phyloP scores from a whole-genome alignment of 2,329 filamentous ascomycete genomes.

The Apiospora hydei region DNA sequence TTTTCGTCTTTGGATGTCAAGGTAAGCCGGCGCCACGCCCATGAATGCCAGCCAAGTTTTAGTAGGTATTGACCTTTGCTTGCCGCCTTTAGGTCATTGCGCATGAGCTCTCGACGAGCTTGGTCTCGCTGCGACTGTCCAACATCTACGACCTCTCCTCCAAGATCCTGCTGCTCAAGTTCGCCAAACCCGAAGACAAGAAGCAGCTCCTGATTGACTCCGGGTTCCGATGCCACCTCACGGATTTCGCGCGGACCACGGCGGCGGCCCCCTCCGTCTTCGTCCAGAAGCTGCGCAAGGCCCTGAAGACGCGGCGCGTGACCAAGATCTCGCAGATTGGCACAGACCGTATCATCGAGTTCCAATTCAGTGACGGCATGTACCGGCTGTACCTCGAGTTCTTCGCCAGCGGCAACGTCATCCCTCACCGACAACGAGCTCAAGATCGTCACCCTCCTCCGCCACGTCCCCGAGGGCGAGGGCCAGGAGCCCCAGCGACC shows the following conservation, averaged over 20 bases:
- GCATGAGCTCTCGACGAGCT: constrained; percentile 82
- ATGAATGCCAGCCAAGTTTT: not conserved
- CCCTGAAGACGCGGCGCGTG: constrained; percentile 83
- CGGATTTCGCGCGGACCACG: constrained; percentile 86
- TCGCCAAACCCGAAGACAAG: constrained; percentile 87
- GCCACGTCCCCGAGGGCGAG: constrained; percentile 80
- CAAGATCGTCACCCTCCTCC: constrained; percentile 81
- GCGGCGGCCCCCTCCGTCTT: constrained; percentile 86
- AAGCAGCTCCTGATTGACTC: constrained; percentile 93
- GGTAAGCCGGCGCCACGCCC: constrained; percentile 42
- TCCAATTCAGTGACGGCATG: constrained; percentile 89
- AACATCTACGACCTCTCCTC: constrained; percentile 98
- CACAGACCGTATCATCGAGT: constrained; percentile 90
- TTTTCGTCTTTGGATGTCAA: constrained; percentile 66
- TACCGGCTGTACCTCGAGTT: constrained; percentile 93
- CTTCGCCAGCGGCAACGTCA: constrained; percentile 94
- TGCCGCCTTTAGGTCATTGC: constrained; percentile 77
- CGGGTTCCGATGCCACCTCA: constrained; percentile 94
- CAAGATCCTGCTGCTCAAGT: constrained; percentile 90
- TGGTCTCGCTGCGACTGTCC: constrained; percentile 81
- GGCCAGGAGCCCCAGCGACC: constrained; percentile 84
- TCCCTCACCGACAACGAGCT: constrained; percentile 84
- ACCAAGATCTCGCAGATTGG: constrained; percentile 86
- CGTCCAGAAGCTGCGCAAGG: constrained; percentile 84
- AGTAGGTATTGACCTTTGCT: constrained; percentile 2